Percentiles rank a stretch among this genome's conserved stretches.
phyloP scores from a whole-genome alignment of 768 basidiomycete species.

The Leucocoprinus sp. region DNA sequence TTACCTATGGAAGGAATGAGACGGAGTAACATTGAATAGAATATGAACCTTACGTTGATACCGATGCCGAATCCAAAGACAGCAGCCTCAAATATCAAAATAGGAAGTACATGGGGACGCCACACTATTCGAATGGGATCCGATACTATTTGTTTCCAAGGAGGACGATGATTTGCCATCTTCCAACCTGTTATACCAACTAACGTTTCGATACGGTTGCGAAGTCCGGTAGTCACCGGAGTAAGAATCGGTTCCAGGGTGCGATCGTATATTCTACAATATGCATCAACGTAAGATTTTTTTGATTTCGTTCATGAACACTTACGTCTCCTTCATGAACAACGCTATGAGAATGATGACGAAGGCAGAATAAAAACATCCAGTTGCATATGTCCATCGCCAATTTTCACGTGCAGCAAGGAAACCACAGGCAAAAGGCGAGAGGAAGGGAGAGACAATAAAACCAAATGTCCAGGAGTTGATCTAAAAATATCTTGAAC shows the following conservation, averaged over 20 bases:
- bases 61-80: constrained; percentile 26
- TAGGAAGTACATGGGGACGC: constrained; percentile 50
- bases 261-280: constrained; percentile 53
- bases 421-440: constrained; percentile 64
- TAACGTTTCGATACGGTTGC: constrained; percentile 50
- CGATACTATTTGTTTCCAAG: constrained; percentile 38
- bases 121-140: constrained; percentile 46
- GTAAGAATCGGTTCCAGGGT: constrained; percentile 41
- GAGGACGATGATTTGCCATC: constrained; percentile 50
- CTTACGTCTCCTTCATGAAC: constrained; percentile 62
- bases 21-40: background rate
- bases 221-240: constrained; percentile 32
- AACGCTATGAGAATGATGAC: constrained; percentile 50
- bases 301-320: background rate
- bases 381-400: constrained; percentile 64
- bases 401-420: constrained; percentile 50
- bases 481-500: constrained; percentile 27
- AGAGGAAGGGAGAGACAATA: constrained; percentile 55
- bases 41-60: constrained; percentile 26
- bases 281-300: background rate
- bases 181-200: constrained; percentile 53
- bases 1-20: constrained; percentile 14
- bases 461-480: constrained; percentile 71
- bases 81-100: constrained; percentile 42
- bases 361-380: constrained; percentile 46